Evolutionary conservation across 2,329 filamentous ascomycete genomes (phyloP).

Genomic region (Ceratocystis cubensis): DNA sequence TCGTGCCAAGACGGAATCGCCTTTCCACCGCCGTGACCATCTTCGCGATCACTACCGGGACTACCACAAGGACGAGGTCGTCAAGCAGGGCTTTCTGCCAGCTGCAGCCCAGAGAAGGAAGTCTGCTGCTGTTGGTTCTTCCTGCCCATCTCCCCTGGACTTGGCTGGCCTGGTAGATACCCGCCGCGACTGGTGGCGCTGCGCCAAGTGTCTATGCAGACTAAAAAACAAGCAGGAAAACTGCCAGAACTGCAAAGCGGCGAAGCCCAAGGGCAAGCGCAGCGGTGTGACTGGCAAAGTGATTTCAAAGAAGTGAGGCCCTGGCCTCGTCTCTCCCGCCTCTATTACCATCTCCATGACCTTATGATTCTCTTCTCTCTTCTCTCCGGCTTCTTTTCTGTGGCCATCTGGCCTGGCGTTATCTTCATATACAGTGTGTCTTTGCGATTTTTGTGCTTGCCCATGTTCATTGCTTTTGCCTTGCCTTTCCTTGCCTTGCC

Average conservation of each 20-base stretch:
- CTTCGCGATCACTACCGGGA: conserved; percentile 45
- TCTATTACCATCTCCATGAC: too few relatives aligned
- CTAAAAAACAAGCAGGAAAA: conserved; percentile 34
- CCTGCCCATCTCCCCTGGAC: conserved; percentile 18
- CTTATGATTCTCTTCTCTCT: conserved; percentile 1
- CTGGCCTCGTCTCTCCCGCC: too few relatives aligned
- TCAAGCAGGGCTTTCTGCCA: conserved; percentile 32
- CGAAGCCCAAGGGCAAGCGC: conserved; percentile 39
- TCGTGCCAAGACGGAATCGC: conserved; percentile 30
- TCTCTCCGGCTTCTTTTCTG: conserved; percentile 1
- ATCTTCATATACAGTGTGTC: background rate
- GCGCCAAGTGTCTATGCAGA: conserved; percentile 39
- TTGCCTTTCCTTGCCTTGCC: too few relatives aligned
- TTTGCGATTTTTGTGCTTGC: background rate
- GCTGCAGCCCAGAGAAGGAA: background rate
- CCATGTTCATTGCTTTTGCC: background rate
- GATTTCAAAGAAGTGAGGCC: conserved; percentile 9
- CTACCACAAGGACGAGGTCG: conserved; percentile 43
- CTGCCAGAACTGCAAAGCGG: conserved; percentile 37
- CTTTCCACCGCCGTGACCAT: conserved; percentile 45
- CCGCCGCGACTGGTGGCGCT: conserved; percentile 41
- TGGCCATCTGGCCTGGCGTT: conserved; percentile 1
- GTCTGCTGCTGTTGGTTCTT: background rate
- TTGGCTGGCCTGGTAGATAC: conserved; percentile 31
- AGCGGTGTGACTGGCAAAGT: conserved; percentile 27